Percentiles rank a stretch among this genome's conserved stretches.
Conservation (phyloP, 2,329 filamentous ascomycete species). For the Cladophialophora immunda region DNA sequence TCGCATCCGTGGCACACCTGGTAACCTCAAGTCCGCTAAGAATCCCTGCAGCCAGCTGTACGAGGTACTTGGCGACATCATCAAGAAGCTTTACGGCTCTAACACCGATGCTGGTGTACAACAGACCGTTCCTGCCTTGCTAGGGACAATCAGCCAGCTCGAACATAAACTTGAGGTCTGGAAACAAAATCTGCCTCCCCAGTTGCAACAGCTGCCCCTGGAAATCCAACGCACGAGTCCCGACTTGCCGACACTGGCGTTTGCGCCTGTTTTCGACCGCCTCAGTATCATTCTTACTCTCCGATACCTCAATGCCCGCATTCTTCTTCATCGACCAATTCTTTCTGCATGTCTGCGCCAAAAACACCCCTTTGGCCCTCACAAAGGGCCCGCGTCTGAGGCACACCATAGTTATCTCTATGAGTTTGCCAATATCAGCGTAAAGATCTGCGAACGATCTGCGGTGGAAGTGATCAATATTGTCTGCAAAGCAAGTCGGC, state of each 20-base stretch:
- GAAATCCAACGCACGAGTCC: conserved; percentile 19
- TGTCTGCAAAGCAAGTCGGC: conserved; percentile 35
- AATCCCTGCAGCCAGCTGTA: conserved; percentile 25
- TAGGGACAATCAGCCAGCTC: conserved; percentile 27
- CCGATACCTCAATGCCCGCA: conserved; percentile 32
- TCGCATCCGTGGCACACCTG: not conserved
- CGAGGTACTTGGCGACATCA: conserved; percentile 30
- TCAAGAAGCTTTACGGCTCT: conserved; percentile 31
- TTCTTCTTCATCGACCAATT: conserved; percentile 31
- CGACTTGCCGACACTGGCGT: conserved; percentile 10
- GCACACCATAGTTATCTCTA: conserved; percentile 28
- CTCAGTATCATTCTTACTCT: conserved; percentile 34
- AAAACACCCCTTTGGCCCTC: conserved; percentile 14
- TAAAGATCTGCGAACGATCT: conserved; percentile 43
- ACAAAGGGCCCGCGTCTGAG: not conserved
- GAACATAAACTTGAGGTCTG: conserved; percentile 31
- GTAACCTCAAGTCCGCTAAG: conserved; percentile 1
- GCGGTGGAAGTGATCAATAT: conserved; percentile 49
- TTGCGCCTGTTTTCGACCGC: conserved; percentile 33
- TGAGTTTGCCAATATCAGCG: conserved; percentile 32
- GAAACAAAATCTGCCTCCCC: conserved; percentile 28
- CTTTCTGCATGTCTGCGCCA: conserved; percentile 29
- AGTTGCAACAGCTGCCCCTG: conserved; percentile 30
- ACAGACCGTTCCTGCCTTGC: conserved; percentile 27
- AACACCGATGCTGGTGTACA: conserved; percentile 29